Base-by-base conservation (phyloP, 2,329 filamentous ascomycete genomes). In the Hawksworthiomyces lignivorus region DNA sequence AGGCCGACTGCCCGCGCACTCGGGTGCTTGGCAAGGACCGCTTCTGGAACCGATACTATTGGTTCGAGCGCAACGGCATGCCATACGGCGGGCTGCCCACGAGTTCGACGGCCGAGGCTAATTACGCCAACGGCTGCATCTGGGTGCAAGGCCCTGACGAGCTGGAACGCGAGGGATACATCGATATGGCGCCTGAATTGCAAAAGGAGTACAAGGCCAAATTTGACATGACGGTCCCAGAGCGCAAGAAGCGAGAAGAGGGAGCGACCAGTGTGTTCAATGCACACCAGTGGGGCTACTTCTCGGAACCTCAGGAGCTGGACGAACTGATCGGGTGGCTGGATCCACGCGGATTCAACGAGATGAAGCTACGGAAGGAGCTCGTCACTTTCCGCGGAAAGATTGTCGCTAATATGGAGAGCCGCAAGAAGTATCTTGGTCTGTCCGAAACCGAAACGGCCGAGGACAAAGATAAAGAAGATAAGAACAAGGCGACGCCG, bases 31-130 rank as follows among this genome's bases (percentile, higher is more conserved):
- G 92, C 46, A 90, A 92, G 60, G 92, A 98, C 63, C 80, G 92
- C 33, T 98, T 95, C 70, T 95, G 90, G 80, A 97, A 98, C 62
- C 80, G 90, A 41, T 98, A 97, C 63, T 97, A 94, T 70, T 98
- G 92, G 90, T 96, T 97, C 60, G 92, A 98, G 64, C 83, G 90
- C 48, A 98, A 97, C 56, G 92, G 89, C 19, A 97, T 97, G 89
- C 92, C 92, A 0, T 95, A 90, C 55, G 87, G 75, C 24, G 92
- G 92, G 5, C 72, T 96, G 42, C 89, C 89, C 0, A 78, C 76
- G 50, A 94, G 87, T 61, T 96, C 89, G 14, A 97, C 90, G 2
- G 84, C 87, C 1, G 72, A 80, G 34, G 88, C 90, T 18, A 82
- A 77, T 8, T 98, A 97, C 57, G 89, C 90, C 30, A 98, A 97